These are phyloP conservation scores for Mortierella sp. DNA, from an alignment of 371 early-diverging fungal species.

Conservation along the genomic window DNA sequence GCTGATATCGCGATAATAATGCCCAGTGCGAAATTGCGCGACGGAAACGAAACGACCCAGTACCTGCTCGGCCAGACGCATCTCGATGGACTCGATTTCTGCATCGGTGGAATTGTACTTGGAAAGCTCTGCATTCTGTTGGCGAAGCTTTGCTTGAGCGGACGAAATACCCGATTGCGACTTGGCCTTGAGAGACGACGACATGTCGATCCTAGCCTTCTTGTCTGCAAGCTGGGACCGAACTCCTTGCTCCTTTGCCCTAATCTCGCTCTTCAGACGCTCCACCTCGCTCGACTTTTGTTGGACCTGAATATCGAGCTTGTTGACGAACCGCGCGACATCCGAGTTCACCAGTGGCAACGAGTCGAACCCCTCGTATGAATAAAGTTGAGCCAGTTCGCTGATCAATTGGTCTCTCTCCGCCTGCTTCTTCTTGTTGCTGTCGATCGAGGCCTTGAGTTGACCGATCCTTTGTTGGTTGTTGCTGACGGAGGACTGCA, in stretches of 20 bases:
- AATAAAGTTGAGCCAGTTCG: slow-evolving; percentile 32
- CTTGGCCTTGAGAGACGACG: slow-evolving; percentile 36
- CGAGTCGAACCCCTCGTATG: slow-evolving; percentile 29
- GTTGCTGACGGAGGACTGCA: slow-evolving; percentile 37
- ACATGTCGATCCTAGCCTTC: slow-evolving; percentile 61
- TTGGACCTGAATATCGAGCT: slow-evolving; percentile 30
- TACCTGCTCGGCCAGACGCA: slow-evolving; percentile 32
- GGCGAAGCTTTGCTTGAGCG: slow-evolving; percentile 31
- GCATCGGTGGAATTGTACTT: slow-evolving; percentile 29
- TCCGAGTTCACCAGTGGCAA: slow-evolving; percentile 28
- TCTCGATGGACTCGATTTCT: slow-evolving; percentile 22
- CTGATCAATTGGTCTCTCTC: slow-evolving; percentile 39
- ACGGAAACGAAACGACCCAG: background rate
- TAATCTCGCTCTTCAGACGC: slow-evolving; percentile 22
- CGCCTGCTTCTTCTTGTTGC: slow-evolving; percentile 40
- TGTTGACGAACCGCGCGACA: slow-evolving; percentile 31
- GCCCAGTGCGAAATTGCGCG: background rate
- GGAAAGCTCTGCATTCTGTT: slow-evolving; percentile 26
- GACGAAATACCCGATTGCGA: slow-evolving; percentile 24
- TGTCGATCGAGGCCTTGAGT: slow-evolving; percentile 38
- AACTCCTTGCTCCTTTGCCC: slow-evolving; percentile 32
- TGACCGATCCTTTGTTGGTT: slow-evolving; percentile 49
- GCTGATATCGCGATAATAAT: too few relatives aligned
- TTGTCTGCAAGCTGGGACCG: slow-evolving; percentile 54
- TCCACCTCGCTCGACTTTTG: slow-evolving; percentile 29